phyloP scores from a whole-genome alignment of 176 grass and related monocot species.

The Lolium rigidum region DNA sequence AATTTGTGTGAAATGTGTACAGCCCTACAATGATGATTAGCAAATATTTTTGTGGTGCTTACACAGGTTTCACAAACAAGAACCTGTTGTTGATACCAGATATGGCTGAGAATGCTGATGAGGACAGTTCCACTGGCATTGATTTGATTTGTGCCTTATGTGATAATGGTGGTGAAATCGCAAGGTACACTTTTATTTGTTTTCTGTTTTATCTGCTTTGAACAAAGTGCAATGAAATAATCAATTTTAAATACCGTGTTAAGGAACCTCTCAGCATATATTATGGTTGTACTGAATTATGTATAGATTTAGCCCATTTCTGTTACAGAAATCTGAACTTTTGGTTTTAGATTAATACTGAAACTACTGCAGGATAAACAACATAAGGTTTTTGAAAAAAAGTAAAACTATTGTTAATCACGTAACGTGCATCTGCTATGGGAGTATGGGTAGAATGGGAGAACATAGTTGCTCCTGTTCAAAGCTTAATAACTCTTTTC shows the following conservation, averaged over 20 bases:
- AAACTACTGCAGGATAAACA: neutral
- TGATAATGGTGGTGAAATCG: slow-evolving; percentile 73
- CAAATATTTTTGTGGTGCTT: slow-evolving; percentile 16
- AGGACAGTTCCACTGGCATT: slow-evolving; percentile 16
- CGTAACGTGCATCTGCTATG: neutral
- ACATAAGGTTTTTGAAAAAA: neutral
- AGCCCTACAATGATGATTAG: slow-evolving; percentile 14
- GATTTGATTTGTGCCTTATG: slow-evolving; percentile 70
- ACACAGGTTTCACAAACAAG: slow-evolving; percentile 34
- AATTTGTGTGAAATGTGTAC: neutral
- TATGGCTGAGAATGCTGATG: slow-evolving; percentile 36
- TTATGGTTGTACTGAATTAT: neutral
- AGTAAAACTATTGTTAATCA: slow-evolving; percentile 20
- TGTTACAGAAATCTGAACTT: slow-evolving; percentile 13
- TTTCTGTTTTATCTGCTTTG: slow-evolving; percentile 22
- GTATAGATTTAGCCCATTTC: neutral
- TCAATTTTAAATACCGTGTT: slow-evolving; percentile 6
- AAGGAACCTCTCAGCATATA: neutral
- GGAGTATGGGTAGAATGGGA: neutral
- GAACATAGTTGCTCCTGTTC: neutral
- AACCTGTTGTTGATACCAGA: slow-evolving; percentile 28
- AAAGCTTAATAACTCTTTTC: slow-evolving; percentile 7
- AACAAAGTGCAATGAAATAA: neutral
- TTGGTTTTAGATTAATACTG: neutral
- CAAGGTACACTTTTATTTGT: slow-evolving; percentile 35